A percentile compares a stretch with the other conserved stretches of the same genome.
Conservation (phyloP, 2,329 filamentous ascomycete genomes). For the Fusarium keratoplasticum region DNA sequence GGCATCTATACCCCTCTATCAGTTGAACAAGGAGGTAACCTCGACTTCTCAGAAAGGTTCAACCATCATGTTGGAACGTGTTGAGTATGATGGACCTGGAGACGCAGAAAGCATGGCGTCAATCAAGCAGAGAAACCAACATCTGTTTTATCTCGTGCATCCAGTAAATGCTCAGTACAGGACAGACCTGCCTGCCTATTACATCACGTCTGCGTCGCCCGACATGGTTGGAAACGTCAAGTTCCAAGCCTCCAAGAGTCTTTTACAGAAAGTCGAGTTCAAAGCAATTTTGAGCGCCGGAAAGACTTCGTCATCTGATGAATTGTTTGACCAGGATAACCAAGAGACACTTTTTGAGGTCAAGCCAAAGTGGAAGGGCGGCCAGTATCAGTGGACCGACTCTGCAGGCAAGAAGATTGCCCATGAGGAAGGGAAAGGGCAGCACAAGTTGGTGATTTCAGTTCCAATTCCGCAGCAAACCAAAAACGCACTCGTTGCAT, state of each 20-base stretch:
- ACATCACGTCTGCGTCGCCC: conserved; percentile 24
- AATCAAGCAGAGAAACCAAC: neutral
- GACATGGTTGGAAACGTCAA: conserved; percentile 20
- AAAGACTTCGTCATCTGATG: conserved; percentile 7
- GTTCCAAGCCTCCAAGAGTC: neutral
- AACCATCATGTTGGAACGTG: conserved; percentile 21
- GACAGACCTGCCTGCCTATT: conserved; percentile 8
- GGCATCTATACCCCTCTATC: conserved; percentile 13
- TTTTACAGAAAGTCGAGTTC: neutral
- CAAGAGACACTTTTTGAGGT: conserved; percentile 13
- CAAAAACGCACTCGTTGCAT: conserved; percentile 16
- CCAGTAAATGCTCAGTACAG: neutral
- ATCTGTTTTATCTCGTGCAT: conserved; percentile 28
- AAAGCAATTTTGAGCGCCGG: conserved; percentile 16
- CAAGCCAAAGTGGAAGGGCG: conserved; percentile 11
- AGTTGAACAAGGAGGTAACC: conserved; percentile 15
- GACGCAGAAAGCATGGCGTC: neutral
- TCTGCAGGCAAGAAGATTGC: neutral
- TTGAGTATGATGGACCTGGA: neutral
- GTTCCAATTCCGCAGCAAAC: neutral
- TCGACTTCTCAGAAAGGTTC: conserved; percentile 6
- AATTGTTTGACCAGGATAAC: conserved; percentile 1
- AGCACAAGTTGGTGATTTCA: neutral
- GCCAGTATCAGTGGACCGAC: conserved; percentile 22
- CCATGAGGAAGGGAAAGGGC: neutral